Evolutionary conservation across 202 grass and related monocot genomes (phyloP).

Genomic region (Brachypodium distachyon): DNA sequence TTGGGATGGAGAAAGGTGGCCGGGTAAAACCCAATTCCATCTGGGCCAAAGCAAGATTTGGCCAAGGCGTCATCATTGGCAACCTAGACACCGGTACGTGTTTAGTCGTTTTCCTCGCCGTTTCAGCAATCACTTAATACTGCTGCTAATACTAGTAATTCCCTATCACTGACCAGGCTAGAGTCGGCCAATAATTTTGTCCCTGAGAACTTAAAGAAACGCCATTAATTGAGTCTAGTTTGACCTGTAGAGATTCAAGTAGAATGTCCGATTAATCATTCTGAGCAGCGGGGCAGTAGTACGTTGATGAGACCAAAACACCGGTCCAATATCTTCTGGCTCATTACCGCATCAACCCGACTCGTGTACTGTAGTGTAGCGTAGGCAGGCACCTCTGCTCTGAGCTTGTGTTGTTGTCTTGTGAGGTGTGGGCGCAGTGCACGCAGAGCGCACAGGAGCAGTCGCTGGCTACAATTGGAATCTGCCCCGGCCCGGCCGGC

Average conservation of each 20-base stretch:
- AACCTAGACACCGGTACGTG: slow-evolving; percentile 79
- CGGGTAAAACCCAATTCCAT: slow-evolving; percentile 31
- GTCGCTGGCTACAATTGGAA: slow-evolving; percentile 14
- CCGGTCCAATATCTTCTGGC: background rate
- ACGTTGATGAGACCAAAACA: background rate
- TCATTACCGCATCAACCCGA: background rate
- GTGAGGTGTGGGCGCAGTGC: background rate
- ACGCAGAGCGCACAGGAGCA: background rate
- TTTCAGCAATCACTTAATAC: background rate
- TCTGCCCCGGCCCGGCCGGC: no score
- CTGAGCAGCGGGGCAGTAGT: background rate
- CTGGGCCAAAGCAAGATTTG: slow-evolving; percentile 58
- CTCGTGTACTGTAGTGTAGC: background rate
- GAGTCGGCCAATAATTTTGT: background rate
- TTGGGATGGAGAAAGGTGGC: slow-evolving; percentile 45
- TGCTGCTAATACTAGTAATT: background rate
- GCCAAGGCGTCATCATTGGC: slow-evolving; percentile 64
- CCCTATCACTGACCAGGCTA: background rate
- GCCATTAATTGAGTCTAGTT: background rate
- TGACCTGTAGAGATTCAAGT: background rate
- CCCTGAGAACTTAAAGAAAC: background rate
- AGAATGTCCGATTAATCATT: background rate
- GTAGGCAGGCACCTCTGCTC: background rate
- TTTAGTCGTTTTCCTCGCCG: background rate
- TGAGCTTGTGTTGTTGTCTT: background rate